Conservation (phyloP, 495 filamentous ascomycete genomes). For the Penicillium goetzii region DNA sequence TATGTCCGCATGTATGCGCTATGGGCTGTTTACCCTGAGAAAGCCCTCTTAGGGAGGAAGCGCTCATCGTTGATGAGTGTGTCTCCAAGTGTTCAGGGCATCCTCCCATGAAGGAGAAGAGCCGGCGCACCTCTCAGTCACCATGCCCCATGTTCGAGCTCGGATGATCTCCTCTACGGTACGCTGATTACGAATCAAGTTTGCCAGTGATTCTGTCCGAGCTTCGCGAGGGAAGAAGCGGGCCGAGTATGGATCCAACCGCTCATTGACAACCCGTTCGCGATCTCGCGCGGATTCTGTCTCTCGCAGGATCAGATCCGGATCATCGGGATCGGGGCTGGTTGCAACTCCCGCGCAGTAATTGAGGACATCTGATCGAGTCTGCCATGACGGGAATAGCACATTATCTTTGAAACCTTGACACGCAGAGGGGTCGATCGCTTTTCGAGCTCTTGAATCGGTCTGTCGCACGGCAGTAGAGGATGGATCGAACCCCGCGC, state of each 20-base stretch:
- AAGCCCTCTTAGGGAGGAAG: background rate
- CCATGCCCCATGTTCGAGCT: constrained; percentile 76
- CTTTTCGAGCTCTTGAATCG: constrained; percentile 40
- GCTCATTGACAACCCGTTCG: constrained; percentile 82
- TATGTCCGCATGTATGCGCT: background rate
- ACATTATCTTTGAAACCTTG: constrained; percentile 74
- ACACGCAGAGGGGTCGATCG: constrained; percentile 66
- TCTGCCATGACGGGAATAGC: constrained; percentile 87
- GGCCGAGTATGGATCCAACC: constrained; percentile 89
- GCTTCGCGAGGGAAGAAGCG: constrained; percentile 83
- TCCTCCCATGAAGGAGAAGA: constrained; percentile 61
- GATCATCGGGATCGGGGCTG: constrained; percentile 85
- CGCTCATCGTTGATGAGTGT: constrained; percentile 33
- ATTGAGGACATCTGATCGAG: constrained; percentile 78
- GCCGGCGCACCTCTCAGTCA: constrained; percentile 77
- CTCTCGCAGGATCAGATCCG: constrained; percentile 70
- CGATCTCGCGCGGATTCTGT: constrained; percentile 70
- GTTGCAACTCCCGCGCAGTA: constrained; percentile 92
- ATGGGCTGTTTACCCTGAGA: constrained; percentile 5
- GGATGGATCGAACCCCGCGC: constrained; percentile 73
- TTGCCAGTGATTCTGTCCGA: constrained; percentile 80
- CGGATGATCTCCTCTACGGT: constrained; percentile 88
- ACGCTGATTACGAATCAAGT: constrained; percentile 78
- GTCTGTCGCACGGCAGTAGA: constrained; percentile 67
- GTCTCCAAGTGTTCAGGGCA: constrained; percentile 65